Evolutionary conservation across 176 grass and related monocot species (phyloP).

Genomic region (Avena eriantha): DNA sequence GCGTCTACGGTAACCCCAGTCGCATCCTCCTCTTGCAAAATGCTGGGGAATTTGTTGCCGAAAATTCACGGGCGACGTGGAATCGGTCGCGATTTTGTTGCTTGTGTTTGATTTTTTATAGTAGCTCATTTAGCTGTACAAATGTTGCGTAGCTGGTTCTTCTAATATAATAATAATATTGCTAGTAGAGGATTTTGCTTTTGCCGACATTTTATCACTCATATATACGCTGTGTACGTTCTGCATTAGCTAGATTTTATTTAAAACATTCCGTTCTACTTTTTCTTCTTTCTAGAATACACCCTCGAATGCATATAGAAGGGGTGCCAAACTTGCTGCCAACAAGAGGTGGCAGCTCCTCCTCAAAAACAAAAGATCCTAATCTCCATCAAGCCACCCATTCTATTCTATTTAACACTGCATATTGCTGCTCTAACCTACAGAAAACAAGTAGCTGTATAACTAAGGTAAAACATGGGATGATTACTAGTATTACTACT

Average conservation of each 20-base stretch:
- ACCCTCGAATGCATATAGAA: too few species aligned
- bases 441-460: not conserved
- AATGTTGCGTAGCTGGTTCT: not conserved
- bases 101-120: not conserved
- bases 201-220: not conserved
- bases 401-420: slow-evolving; percentile 3
- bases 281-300: not conserved
- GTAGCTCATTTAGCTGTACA: slow-evolving; percentile 17
- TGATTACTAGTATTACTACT: not conserved
- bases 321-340: too few species aligned
- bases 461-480: not conserved
- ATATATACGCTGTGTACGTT: not conserved
- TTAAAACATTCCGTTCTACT: not conserved
- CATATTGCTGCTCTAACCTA: not conserved
- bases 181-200: not conserved
- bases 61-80: not conserved
- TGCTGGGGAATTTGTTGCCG: not conserved
- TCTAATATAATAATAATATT: not conserved
- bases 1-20: slow-evolving; percentile 77
- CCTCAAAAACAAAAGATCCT: too few species aligned
- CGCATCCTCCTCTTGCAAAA: not conserved
- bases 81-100: slow-evolving; percentile 15
- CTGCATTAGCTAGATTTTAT: not conserved
- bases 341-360: too few species aligned
- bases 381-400: too few species aligned